Evolutionary conservation across 2,329 filamentous ascomycete genomes (phyloP), one percentile per base, ranked within the genome.

Genomic region (Fusarium verrucosum): DNA sequence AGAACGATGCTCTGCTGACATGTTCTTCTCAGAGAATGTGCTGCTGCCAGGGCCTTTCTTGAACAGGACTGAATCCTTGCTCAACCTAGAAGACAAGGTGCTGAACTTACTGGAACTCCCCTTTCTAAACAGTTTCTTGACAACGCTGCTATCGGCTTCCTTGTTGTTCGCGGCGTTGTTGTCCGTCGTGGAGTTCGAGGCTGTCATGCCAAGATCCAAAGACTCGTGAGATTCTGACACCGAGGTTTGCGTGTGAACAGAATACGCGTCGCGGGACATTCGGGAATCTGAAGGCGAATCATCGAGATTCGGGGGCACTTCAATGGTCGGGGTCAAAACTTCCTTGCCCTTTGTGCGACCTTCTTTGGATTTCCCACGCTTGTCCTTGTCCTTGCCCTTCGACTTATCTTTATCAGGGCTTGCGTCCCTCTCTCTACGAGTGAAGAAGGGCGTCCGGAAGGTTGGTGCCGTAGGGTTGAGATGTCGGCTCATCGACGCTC

Each of bases 381-480:
- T 65, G 10, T 71, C 75, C 36, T 70, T 75, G 28, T 79, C 77
- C 54, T 72, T 80, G 53, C 77, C 77, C 36, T 68, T 68, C 25
- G 47, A 52, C 36, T 56, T 70, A 10, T 71, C 68, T 38, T 55
- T 68, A n/a, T 65, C 67, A 5, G 65, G 54, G n/a, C 63, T 58
- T n/a, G 55, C 50, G 26, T 76, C 73, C 51, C 77, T 79, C 5
- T 79, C 75, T 69, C 78, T 77, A 61, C 69, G 77, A 16, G 83
- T 81, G 69, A 88, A 86, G 57, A 95, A 86, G 33, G 88, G 85
- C 10, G 85, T 89, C 77, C 90, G 94, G 74, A 98, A 98, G 1
- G 90, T 92, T 10, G 94, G 94, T 1, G 94, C 95, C 8, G 92
- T 87, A 9, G 95, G 95, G 71, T 99, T 98, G 25, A 98, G 83